Conservation (phyloP, 2,329 filamentous ascomycete species). For the Gaeumannomyces sp. region DNA sequence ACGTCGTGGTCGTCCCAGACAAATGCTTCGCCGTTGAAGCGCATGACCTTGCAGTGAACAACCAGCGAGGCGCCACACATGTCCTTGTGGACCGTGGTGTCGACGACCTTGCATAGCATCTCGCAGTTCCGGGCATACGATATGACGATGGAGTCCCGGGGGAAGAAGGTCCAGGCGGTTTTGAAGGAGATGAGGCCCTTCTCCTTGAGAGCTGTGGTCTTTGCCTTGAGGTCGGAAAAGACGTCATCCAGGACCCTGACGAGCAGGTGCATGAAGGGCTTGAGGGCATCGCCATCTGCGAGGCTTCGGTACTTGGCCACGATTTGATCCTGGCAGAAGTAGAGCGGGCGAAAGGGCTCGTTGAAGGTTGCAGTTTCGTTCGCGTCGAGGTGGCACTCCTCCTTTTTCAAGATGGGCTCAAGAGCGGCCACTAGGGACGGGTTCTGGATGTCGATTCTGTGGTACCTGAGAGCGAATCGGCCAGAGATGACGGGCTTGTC, state of each 20-base stretch:
- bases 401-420: constrained; percentile 36
- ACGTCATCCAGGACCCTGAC: constrained; percentile 35
- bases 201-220: constrained; percentile 28
- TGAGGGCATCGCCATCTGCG: constrained; percentile 22
- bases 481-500: constrained; percentile 33
- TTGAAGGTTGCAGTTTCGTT: constrained; percentile 30
- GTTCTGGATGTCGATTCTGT: constrained; percentile 37
- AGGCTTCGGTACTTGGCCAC: constrained; percentile 24
- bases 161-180: constrained; percentile 39
- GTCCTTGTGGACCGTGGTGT: constrained; percentile 24
- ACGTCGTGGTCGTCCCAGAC: constrained; percentile 31
- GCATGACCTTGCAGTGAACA: constrained; percentile 28
- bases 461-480: constrained; percentile 31
- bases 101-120: constrained; percentile 32
- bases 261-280: constrained; percentile 33
- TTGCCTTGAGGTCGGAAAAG: constrained; percentile 33
- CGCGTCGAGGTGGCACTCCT: constrained; percentile 32
- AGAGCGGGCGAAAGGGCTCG: constrained; percentile 35
- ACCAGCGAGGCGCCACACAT: constrained; percentile 16
- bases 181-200: constrained; percentile 34
- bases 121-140: constrained; percentile 33
- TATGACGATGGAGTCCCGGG: constrained; percentile 31
- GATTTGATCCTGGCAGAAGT: constrained; percentile 39
- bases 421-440: constrained; percentile 33
- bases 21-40: constrained; percentile 34